These are phyloP conservation scores for Blastocystis sp. DNA, from an alignment of 352 stramenopile genomes.

Conservation along the genomic window DNA sequence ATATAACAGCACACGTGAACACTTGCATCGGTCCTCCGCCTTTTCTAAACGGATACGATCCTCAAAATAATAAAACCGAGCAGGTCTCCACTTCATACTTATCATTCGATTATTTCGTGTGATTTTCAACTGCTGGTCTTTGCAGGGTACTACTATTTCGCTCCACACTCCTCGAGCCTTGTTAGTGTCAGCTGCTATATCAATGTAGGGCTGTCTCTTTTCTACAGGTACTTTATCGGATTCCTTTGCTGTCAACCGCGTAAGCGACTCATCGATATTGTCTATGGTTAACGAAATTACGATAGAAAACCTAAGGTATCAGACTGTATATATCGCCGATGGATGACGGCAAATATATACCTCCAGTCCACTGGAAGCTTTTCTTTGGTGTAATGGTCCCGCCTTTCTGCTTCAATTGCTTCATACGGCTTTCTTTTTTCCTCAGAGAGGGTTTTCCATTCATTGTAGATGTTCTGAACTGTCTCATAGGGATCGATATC, in stretches of 20 bases:
- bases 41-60: not conserved
- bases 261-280: not conserved
- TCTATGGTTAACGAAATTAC: not conserved
- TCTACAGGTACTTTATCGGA: not conserved
- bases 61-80: not conserved
- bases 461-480: not conserved
- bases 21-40: not conserved
- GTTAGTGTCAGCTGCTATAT: not conserved
- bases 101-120: not conserved
- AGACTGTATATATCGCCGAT: not conserved
- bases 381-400: not conserved
- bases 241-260: not conserved
- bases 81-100: not conserved
- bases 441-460: not conserved
- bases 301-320: not conserved
- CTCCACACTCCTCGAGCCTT: not conserved
- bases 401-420: not conserved
- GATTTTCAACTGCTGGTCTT: not conserved
- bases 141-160: not conserved
- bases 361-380: not conserved
- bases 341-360: not conserved
- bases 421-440: not conserved
- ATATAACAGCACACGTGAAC: not conserved
- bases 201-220: not conserved
- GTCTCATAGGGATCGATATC: not conserved